These are phyloP conservation scores for Chlorella sp. DNA, from an alignment of 139 green algal species.

Conservation along the genomic window DNA sequence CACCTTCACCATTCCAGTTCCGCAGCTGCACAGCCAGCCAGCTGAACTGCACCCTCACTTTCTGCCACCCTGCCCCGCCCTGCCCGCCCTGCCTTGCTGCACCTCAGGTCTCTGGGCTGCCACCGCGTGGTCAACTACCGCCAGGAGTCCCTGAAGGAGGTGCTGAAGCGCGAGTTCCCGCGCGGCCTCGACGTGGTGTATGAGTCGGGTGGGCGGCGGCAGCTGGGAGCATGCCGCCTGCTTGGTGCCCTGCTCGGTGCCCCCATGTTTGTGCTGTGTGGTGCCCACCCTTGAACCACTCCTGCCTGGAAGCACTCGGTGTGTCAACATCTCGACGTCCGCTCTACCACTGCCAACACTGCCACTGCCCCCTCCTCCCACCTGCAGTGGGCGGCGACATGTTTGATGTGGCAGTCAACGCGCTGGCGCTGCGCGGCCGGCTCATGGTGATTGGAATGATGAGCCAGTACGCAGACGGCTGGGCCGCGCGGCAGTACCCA, in stretches of 20 bases:
- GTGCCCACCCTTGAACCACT: not conserved
- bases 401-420: slow-evolving; percentile 72
- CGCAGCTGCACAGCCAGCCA: not conserved
- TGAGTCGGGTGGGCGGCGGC: slow-evolving; percentile 44
- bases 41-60: not conserved
- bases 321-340: too few relatives aligned
- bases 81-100: not conserved
- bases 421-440: slow-evolving; percentile 65
- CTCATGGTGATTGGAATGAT: slow-evolving; percentile 87
- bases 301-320: not conserved
- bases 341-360: not conserved
- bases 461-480: slow-evolving; percentile 51
- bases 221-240: too few relatives aligned
- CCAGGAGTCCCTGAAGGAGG: slow-evolving; percentile 49
- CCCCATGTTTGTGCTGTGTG: not conserved
- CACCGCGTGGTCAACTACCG: slow-evolving; percentile 91
- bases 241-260: not conserved
- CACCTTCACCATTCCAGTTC: too few relatives aligned
- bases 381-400: slow-evolving; percentile 72
- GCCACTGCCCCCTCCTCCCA: not conserved
- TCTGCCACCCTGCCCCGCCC: not conserved
- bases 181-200: slow-evolving; percentile 74
- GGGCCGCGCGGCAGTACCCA: slow-evolving; percentile 36
- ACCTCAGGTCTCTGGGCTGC: slow-evolving; percentile 67
- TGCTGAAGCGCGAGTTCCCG: slow-evolving; percentile 67